Conservation (phyloP, 1,139 yeast species). For the Kluyveromyces sp. region DNA sequence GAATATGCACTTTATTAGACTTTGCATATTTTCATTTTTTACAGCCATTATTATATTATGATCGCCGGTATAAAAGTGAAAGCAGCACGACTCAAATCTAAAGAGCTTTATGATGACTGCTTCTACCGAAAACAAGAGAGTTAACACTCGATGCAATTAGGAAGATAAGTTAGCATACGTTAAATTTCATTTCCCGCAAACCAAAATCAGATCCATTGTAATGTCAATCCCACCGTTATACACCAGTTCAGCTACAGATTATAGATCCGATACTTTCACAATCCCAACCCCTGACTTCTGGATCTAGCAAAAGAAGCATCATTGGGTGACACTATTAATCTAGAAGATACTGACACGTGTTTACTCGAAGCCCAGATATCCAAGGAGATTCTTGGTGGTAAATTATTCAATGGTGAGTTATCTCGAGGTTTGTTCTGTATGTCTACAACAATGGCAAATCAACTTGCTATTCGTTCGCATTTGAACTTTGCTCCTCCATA, state of each 20-base stretch:
- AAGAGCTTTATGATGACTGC: too few species aligned
- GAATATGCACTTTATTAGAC: too few species aligned
- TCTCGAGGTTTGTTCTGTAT: conserved; percentile 53
- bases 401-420: conserved; percentile 59
- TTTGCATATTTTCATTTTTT: too few species aligned
- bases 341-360: conserved; percentile 55
- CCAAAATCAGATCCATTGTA: too few species aligned
- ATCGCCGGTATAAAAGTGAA: too few species aligned
- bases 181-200: too few species aligned
- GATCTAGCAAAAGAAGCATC: conserved; percentile 6
- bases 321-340: conserved; percentile 7
- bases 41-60: too few species aligned
- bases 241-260: conserved; percentile 7
- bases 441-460: conserved; percentile 77
- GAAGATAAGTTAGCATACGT: too few species aligned
- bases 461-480: conserved; percentile 63
- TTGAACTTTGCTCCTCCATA: conserved; percentile 61
- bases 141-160: too few species aligned
- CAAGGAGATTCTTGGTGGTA: conserved; percentile 11
- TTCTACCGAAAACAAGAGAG: too few species aligned
- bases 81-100: too few species aligned
- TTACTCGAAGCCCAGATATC: conserved; percentile 53
- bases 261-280: conserved; percentile 10
- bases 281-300: conserved; percentile 10
- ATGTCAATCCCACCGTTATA: conserved; percentile 5